Percentiles rank a stretch among this genome's conserved stretches.
phyloP scores from a whole-genome alignment of 2,329 filamentous ascomycete species.

The Paecilomyces variotii region DNA sequence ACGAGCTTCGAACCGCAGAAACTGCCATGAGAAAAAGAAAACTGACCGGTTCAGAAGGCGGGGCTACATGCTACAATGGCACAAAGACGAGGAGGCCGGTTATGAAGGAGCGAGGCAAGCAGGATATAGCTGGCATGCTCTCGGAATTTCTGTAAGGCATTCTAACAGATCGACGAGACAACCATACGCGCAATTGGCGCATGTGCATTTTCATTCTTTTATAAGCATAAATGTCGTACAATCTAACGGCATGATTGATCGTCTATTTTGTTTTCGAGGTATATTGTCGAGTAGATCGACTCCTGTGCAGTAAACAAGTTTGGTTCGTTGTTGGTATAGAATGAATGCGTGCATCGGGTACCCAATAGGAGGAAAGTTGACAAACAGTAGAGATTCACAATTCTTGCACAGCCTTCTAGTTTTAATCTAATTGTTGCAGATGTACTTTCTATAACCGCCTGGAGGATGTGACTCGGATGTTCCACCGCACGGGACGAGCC shows the following conservation, averaged over 20 bases:
- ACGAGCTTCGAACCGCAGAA: background rate
- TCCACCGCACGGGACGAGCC: background rate
- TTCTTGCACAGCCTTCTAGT: too few relatives aligned
- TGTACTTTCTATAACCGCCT: too few relatives aligned
- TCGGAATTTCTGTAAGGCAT: constrained; percentile 19
- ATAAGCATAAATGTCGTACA: background rate
- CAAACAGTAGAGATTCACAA: too few relatives aligned
- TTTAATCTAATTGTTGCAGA: too few relatives aligned
- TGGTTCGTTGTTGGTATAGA: too few relatives aligned
- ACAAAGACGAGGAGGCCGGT: constrained; percentile 9
- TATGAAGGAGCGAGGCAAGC: constrained; percentile 18
- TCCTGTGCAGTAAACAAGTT: too few relatives aligned
- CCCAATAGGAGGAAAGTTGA: too few relatives aligned
- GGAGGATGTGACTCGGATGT: too few relatives aligned
- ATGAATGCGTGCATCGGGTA: too few relatives aligned
- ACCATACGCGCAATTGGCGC: background rate
- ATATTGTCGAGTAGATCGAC: too few relatives aligned
- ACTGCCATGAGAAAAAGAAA: constrained; percentile 5
- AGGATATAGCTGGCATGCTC: constrained; percentile 21
- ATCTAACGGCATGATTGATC: too few relatives aligned
- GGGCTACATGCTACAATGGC: background rate
- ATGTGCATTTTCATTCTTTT: background rate
- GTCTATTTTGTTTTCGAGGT: background rate
- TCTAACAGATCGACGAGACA: background rate
- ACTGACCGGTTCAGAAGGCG: background rate